phyloP scores from a whole-genome alignment of 441 rosid species.

The Populus hybrid region DNA sequence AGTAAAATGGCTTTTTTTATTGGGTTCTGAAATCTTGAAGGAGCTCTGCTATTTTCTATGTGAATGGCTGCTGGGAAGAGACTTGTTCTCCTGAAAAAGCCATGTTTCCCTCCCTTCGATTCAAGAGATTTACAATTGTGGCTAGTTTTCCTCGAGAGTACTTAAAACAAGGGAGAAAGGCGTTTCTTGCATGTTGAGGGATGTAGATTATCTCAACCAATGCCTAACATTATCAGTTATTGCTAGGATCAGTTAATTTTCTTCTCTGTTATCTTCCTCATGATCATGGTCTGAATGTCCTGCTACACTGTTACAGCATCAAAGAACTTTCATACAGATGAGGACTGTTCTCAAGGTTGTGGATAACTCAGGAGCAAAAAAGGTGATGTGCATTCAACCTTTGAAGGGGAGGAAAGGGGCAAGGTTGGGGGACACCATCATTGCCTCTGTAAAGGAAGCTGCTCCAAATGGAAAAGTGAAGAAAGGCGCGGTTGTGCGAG shows the following conservation, averaged over 20 bases:
- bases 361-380: conserved; percentile 90
- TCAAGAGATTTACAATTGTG: not conserved
- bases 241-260: not conserved
- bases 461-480: conserved; percentile 90
- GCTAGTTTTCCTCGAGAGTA: not conserved
- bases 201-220: not conserved
- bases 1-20: not conserved
- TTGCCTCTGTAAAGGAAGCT: conserved; percentile 91
- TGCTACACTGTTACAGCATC: conserved; percentile 37
- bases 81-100: not conserved
- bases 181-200: not conserved
- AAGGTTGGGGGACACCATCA: conserved; percentile 75
- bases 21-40: not conserved
- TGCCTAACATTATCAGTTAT: not conserved
- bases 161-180: not conserved
- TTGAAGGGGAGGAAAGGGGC: conserved; percentile 78
- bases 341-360: conserved; percentile 82
- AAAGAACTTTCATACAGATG: conserved; percentile 89
- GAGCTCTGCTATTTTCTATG: not conserved
- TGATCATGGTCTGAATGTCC: not conserved
- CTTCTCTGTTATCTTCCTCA: not conserved
- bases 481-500: conserved; percentile 84
- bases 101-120: not conserved
- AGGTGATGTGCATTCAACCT: conserved; percentile 92
- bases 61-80: no score